Evolutionary conservation across 169 alveolate genomes (phyloP).

Genomic region (Cryptosporidium sp.): DNA sequence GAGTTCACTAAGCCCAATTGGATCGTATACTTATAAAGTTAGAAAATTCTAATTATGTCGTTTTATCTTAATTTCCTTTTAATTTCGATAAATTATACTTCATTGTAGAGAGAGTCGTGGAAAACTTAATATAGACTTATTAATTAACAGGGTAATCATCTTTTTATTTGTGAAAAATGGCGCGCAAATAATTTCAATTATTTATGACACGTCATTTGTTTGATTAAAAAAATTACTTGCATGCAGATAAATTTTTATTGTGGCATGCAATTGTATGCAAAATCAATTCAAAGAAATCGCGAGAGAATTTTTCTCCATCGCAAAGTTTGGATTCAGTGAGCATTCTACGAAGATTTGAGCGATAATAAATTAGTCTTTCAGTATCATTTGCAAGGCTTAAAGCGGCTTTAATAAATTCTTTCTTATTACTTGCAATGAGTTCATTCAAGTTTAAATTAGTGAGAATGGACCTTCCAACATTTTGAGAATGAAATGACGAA

Average conservation of each 20-base stretch:
- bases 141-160: background rate
- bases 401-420: conserved; percentile 68
- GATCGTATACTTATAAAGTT: background rate
- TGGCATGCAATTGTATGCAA: conserved; percentile 11
- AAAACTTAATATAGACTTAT: background rate
- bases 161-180: background rate
- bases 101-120: too few relatives aligned
- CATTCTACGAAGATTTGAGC: conserved; percentile 33
- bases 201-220: background rate
- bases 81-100: background rate
- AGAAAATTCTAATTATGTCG: background rate
- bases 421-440: conserved; percentile 51
- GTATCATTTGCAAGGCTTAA: conserved; percentile 39
- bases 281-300: conserved; percentile 7
- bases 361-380: conserved; percentile 19
- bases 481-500: conserved; percentile 77
- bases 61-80: too few relatives aligned
- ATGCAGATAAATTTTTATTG: background rate
- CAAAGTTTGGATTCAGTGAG: conserved; percentile 39
- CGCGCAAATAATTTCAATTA: background rate
- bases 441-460: conserved; percentile 62
- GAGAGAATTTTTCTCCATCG: conserved; percentile 38
- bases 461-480: conserved; percentile 78
- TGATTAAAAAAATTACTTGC: background rate
- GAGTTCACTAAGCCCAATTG: background rate